Base-by-base conservation (phyloP, 139 green algal genomes). In the Monoraphidium neglectum region DNA sequence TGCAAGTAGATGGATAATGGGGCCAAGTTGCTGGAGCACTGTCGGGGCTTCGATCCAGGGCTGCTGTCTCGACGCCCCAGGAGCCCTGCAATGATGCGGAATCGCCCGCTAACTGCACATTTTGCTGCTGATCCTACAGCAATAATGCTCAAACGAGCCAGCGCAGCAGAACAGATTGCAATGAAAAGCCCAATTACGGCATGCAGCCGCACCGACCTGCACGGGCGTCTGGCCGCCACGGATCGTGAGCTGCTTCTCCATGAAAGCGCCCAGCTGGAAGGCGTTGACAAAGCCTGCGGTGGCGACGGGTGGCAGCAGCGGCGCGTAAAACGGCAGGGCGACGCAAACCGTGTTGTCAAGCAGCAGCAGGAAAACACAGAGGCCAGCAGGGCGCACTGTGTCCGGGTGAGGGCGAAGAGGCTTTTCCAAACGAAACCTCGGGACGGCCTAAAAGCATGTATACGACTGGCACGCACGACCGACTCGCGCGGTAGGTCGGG, bases 231-330 rank as follows among this genome's bases (percentile, higher is more conserved):
- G 84, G 2, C 80, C 80, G 3, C 76, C 80, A 24, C 77, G 75
- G 74, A 91, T 81, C 0, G 61, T 85, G 21, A 90, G 77, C 12
- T 80, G 79, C 87, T 95, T 95, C 82, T 95, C 91, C 90, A 95
- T 95, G 75, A 95, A 90, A 1, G 87, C 88, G 0, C 91, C 90
- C 37, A 94, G 91, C 85, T 92, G 92, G 70, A 94, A 88, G 51
- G 88, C 79, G 83, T 94, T 94, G 70, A 30, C 74, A 60, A 73
- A 84, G 6, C 85, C 91, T 35, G 84, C 72, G 38, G 91, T 91
- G 0, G 88, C 83, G 8, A 81, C 84, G 18, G 38, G 74, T 30
- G 30, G 67, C 38, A 54, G 46, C 61, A 54, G 38, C 72, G 70
- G 21, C 49, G 23, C 5, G 15, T 54, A 15, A 3, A 40, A 46